phyloP scores from a whole-genome alignment of 768 basidiomycete genomes.

The Pisolithus sp. region DNA sequence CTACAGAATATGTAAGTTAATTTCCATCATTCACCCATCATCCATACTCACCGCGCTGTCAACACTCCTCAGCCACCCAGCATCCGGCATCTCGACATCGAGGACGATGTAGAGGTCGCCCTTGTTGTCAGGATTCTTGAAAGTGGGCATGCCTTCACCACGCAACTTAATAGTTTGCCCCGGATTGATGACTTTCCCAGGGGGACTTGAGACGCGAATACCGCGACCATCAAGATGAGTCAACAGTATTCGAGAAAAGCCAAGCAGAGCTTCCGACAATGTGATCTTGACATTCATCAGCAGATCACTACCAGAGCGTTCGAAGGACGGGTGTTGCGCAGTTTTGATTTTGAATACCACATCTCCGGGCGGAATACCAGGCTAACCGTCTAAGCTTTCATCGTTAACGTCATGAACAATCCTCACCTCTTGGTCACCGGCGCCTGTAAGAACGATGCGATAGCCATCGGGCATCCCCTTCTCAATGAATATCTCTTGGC shows the following conservation, averaged over 20 bases:
- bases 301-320: conserved; percentile 77
- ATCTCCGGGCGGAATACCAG: conserved; percentile 82
- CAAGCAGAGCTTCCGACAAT: conserved; percentile 88
- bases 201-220: conserved; percentile 69
- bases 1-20: conserved; percentile 31
- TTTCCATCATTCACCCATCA: not conserved
- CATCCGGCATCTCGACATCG: conserved; percentile 82
- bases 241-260: conserved; percentile 87
- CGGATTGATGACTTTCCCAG: conserved; percentile 68
- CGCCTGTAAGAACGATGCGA: conserved; percentile 82
- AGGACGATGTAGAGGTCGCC: conserved; percentile 82
- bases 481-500: conserved; percentile 82
- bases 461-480: conserved; percentile 81
- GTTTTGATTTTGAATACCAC: conserved; percentile 78
- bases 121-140: conserved; percentile 56
- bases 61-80: conserved; percentile 65
- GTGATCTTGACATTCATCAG: conserved; percentile 78
- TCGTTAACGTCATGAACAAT: not conserved
- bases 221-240: conserved; percentile 93
- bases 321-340: conserved; percentile 70
- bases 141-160: conserved; percentile 86
- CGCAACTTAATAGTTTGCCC: conserved; percentile 69
- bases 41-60: conserved; percentile 47
- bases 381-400: conserved; percentile 41
- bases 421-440: conserved; percentile 82